Base-by-base conservation (phyloP, 805 yeast genomes). In the Kregervanrija delftensis region DNA sequence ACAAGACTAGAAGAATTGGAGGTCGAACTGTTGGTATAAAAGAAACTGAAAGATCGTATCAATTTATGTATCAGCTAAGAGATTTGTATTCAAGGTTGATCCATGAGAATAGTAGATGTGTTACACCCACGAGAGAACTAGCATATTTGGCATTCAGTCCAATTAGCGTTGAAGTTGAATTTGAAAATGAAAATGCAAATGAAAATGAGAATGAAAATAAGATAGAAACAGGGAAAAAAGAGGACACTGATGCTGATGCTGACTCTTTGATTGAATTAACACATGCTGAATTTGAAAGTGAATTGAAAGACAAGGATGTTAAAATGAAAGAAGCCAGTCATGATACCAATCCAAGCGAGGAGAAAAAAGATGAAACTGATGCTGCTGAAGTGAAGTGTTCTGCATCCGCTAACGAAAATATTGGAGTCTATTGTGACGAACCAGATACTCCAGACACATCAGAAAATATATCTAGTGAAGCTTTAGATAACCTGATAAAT, bases 61-160 rank as follows among this genome's bases (percentile, higher is more conserved):
- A 87, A 56, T 93, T 93, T 55, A 76, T 86, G 40, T 77, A 76
- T 48, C 85, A 84, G 42, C 69, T 93, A 40, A 76, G 85, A 46
- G 77, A 74, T 36, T 67, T 93, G 35, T 93, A 86, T 59, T 52
- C 67, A 31, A 81, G 81, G 43, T 77, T 89, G 83, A 81, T 86
- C 9, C 73, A 74, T 46, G 74, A 88, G 0, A 58, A 69, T 8
- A 61, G 70, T 28, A 68, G 87, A 46, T 81, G 84, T 53, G 87
- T 91, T 3, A 77, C 82, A 4, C 99, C 99, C 0, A 76, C 78
- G 30, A 80, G 79, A 54, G 95, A 88, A 50, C 68, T 93, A 49
- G 96, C 96, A 0, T 91, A 85, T 58, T 69, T 93, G 52, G 93
- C 97, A 1, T 84, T 93, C 50, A 74, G 85, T 37, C 89, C 89